Base-by-base conservation (phyloP, 768 basidiomycete species). In the Suillus sp. region DNA sequence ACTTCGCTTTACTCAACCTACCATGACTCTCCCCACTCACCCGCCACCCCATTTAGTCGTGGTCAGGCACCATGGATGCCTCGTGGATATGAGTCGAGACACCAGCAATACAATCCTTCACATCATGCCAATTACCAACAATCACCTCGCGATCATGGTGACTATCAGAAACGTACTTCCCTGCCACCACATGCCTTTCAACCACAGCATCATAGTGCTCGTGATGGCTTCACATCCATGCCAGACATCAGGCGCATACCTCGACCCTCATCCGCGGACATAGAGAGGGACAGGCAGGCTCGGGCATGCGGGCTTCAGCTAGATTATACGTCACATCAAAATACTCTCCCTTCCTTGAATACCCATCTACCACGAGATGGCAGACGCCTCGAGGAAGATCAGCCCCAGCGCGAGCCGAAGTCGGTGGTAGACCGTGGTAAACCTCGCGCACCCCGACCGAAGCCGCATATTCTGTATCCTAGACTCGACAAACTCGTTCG, bases 231-330 rank as follows among this genome's bases (percentile, higher is more conserved):
- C n/a, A 1, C 9, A 8, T 69, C 74, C 20, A 57, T 73, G 22
- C 67, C 71, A 11, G 69, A 71, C 37, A 60, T 66, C 59, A 45
- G 25, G 51, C 71, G 70, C 57, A 40, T 69, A 53, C 47, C 51
- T 11, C 62, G 65, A 22, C 67, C 70, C 27, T 67, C 72, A 10
- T 67, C 69, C 32, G 68, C 68, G 60, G 73, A 76, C 57, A 66
- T 74, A 59, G 73, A 74, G 43, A 63, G 65, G 4, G 73, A 74
- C 42, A 67, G 72, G 62, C 53, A 74, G 16, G 74, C 69, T 8
- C 66, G 73, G 54, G 74, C 74, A 8, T 74, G 73, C 20, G 64
- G 38, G 16, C 54, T 40, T 1, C 47, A 68, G 14, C 25, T 57
- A 20, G 64, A 65, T 59, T 62, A 45, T 22, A 32, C n/a, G 1